Percentiles rank a stretch among this genome's conserved stretches.
phyloP scores from a whole-genome alignment of 768 basidiomycete genomes.

The Lentinula detonsa region DNA sequence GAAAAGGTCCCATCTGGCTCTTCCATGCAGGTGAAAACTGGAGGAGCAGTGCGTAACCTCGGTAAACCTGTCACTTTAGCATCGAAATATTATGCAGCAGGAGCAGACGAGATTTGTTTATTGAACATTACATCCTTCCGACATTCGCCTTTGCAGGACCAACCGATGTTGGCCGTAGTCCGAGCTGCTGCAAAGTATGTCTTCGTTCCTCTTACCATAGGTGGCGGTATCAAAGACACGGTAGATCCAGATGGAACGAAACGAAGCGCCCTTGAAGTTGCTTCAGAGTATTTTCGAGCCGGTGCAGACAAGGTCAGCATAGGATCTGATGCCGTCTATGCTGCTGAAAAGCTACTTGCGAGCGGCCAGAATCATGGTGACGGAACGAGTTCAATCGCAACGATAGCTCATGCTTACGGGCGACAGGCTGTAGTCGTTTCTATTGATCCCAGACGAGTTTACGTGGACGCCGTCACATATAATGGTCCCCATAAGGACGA shows the following conservation, averaged over 20 bases:
- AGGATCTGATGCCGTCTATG: slow-evolving; percentile 92
- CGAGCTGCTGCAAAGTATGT: slow-evolving; percentile 82
- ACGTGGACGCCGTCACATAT: slow-evolving; percentile 63
- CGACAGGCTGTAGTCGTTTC: slow-evolving; percentile 98
- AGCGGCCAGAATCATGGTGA: slow-evolving; percentile 40
- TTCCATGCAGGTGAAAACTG: slow-evolving; percentile 32
- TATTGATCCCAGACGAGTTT: slow-evolving; percentile 85
- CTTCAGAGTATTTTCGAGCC: slow-evolving; percentile 91
- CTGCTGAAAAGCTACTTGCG: slow-evolving; percentile 76
- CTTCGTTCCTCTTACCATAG: slow-evolving; percentile 97
- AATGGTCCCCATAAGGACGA: slow-evolving; percentile 64
- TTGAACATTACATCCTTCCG: slow-evolving; percentile 99
- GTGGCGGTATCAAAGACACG: slow-evolving; percentile 95
- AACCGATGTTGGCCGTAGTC: slow-evolving; percentile 97
- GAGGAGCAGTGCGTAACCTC: slow-evolving; percentile 87
- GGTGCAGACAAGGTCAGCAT: slow-evolving; percentile 99
- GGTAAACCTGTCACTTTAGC: slow-evolving; percentile 96
- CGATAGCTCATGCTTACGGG: slow-evolving; percentile 85
- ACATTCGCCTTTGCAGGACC: slow-evolving; percentile 89
- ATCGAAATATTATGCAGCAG: slow-evolving; percentile 75
- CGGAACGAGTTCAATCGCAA: slow-evolving; percentile 86
- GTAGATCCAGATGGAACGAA: slow-evolving; percentile 92
- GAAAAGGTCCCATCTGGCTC: slow-evolving; percentile 48
- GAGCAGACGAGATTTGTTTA: slow-evolving; percentile 95
- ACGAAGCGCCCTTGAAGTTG: slow-evolving; percentile 87